Evolutionary conservation across 179 eudicot species (phyloP), one percentile per base, ranked within the genome.

Genomic region (Patellifolia procumbens): DNA sequence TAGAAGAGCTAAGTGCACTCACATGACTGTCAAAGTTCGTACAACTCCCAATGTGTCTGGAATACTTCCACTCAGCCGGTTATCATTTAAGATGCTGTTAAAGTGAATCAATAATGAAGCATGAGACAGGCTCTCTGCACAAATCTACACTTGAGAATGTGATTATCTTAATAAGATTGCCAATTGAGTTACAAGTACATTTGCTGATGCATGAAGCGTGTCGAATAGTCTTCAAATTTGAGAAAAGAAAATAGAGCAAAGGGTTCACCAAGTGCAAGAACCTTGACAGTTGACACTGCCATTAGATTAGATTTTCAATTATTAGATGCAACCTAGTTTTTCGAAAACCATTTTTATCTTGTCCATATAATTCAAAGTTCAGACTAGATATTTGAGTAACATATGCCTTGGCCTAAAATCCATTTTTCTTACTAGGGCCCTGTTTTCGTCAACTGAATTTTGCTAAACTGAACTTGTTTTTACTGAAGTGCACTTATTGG

Each of bases 81-180:
- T 92, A 80, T 83, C 84, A 77, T 90, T 89, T 31, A 92, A 77
- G 68, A 92, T 77, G 73, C 94, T 92, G 86, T 66, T 53, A 67
- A 74, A 83, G 15, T 58, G 15, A 49, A 65, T 62, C 7, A 78
- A 31, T 71, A 22, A 32, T 20, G 20, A 45, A 43, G 28, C 42
- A 62, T 70, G 24, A 71, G 58, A 24, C 7, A 51, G 22, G 35
- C 9, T 46, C 59, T 26, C 43, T 59, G 31, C 0, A 3, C 15
- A 31, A 34, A 45, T 17, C 28, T 15, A 68, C 48, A 19, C 56
- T 56, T 64, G 31, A n/a, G 24, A 28, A 16, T 17, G 1, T 17
- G 19, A 52, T 28, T 2, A 29, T 9, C 28, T 10, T 2, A 43
- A 48, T 22, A 59, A 58, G 59, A 24, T 32, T 7, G 43, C 61